Evolutionary conservation across 2,329 filamentous ascomycete species (phyloP).

Genomic region (Exutisphaerella laricina): DNA sequence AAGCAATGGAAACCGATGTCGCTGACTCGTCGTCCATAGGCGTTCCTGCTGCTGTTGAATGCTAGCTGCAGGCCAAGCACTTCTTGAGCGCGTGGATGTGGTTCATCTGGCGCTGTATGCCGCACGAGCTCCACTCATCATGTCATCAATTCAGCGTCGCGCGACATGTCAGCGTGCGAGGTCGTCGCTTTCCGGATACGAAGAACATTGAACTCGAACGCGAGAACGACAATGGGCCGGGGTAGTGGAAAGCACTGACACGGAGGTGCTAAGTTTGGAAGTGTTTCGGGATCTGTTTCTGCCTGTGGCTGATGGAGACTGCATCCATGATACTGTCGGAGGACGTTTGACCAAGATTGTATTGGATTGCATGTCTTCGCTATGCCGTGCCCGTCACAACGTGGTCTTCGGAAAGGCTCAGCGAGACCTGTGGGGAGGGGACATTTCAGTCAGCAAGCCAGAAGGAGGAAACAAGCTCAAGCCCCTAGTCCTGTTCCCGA

Average conservation of each 20-base stretch:
- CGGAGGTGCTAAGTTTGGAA: neutral
- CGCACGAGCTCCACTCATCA: neutral
- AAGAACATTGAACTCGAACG: neutral
- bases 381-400: neutral
- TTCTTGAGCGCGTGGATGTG: neutral
- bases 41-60: neutral
- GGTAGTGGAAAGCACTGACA: neutral
- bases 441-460: neutral
- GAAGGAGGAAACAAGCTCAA: no score
- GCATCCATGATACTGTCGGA: neutral
- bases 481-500: no score
- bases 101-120: no score
- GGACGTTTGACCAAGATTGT: no score
- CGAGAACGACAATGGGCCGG: neutral
- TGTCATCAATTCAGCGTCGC: neutral
- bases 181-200: neutral
- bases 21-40: no score
- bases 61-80: neutral
- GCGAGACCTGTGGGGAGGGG: neutral
- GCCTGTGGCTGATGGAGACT: neutral
- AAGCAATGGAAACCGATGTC: no score
- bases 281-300: neutral
- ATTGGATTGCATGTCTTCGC: no score
- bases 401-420: neutral
- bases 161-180: neutral